Evolutionary conservation across 768 basidiomycete species (phyloP), one percentile per base, ranked within the genome.

Genomic region (Mycena rosella): DNA sequence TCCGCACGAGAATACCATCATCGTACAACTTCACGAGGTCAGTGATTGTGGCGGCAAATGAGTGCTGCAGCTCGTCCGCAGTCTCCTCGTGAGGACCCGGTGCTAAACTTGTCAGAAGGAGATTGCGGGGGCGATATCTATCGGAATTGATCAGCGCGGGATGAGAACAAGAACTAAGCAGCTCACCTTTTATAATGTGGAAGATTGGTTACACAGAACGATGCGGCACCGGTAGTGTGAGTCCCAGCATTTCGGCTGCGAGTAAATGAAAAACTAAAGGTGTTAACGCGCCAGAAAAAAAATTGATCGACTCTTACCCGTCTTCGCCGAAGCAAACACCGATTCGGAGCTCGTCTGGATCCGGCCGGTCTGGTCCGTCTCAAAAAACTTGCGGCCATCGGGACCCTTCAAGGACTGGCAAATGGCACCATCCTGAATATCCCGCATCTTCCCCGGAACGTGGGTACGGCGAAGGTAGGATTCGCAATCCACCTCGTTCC

Each of bases 91-190:
- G 36, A 2, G 61, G 61, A 15, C 61, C 61, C 3, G 61, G 61
- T 22, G 27, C 22, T 32, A 54, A 18, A 5, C 30, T 32, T 5
- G 51, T 54, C 3, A 54, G 27, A 0, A 63, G n/a, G 6, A 63
- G 61, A 34, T 63, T 63, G 5, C 51, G 38, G 14, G 61, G 36
- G 14, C 61, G 38, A 45, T 54, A 63, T 17, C 61, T 63, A 22
- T 4, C 5, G 47, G n/a, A 6, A 11, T 44, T 44, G 20, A 26
- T 13, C 5, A 22, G 5, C 20, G 14, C 5, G 44, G 30, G 27
- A 30, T 34, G 44, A 29, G 8, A 44, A 3, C 14, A 14, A 10
- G 44, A 32, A 47, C 5, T 27, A 26, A 18, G 11, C 8, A 6
- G 22, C 38, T 47, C 24, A 32, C 61, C 61, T 14, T 0, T 14